Percentiles rank a stretch among this genome's conserved stretches.
These are phyloP conservation scores for Arthrobotrys conoides DNA, from an alignment of 2,329 filamentous ascomycete species.

Conservation along the genomic window DNA sequence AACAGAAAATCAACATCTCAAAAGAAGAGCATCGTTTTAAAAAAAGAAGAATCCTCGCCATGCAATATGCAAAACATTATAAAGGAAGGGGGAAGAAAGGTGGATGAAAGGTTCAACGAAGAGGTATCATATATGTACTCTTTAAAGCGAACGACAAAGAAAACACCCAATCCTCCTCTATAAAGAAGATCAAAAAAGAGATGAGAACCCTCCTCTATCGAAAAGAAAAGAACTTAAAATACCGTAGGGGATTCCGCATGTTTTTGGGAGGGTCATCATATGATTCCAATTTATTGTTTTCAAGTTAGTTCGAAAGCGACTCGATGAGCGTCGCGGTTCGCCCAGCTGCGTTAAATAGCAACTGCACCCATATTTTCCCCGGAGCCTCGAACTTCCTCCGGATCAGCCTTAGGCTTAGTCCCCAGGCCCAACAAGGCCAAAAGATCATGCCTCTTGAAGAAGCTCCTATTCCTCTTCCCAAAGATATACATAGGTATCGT, in stretches of 20 bases:
- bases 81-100: not conserved
- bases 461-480: conserved; percentile 82
- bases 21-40: not conserved
- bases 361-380: not conserved
- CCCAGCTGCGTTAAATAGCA: not conserved
- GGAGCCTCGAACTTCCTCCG: conserved; percentile 8
- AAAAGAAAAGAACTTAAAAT: not conserved
- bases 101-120: not conserved
- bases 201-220: conserved; percentile 2
- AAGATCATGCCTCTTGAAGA: conserved; percentile 82
- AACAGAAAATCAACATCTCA: not conserved
- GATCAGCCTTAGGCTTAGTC: conserved; percentile 36
- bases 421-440: conserved; percentile 70
- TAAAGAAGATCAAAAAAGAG: not conserved
- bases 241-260: too few relatives aligned
- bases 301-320: too few relatives aligned
- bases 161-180: conserved; percentile 16
- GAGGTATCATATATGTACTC: conserved; percentile 18
- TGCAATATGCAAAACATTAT: conserved; percentile 17
- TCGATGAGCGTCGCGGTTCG: too few relatives aligned
- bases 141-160: conserved; percentile 16
- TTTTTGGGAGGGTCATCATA: too few relatives aligned
- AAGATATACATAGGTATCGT: conserved; percentile 76
- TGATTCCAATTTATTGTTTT: too few relatives aligned
- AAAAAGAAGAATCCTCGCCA: conserved; percentile 1